Evolutionary conservation across 2,329 filamentous ascomycete species (phyloP), one percentile per base, ranked within the genome.

Genomic region (Colletotrichum sp.): DNA sequence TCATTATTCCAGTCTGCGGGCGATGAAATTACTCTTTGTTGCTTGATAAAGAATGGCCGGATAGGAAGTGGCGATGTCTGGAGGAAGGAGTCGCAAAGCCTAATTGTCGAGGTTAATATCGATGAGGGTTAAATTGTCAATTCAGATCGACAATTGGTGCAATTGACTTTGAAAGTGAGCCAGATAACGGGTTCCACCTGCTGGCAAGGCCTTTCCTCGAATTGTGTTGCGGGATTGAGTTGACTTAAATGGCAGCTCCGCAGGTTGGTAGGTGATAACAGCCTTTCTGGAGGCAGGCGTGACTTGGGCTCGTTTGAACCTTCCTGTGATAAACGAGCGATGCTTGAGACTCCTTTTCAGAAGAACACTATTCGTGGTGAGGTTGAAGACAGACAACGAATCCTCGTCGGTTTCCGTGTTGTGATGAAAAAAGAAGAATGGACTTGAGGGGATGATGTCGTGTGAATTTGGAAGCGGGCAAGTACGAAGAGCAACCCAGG

Each of bases 131-230:
- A 18, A 48, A 48, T 2, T 4, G 12, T 13, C 43, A 12, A 12
- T 10, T 48, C 7, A 6, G 10, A 9, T 48, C 18, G 3, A n/a
- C 9, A 48, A 5, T n/a, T 6, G 18, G 12, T 6, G 39, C 10
- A 48, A n/a, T 1, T n/a, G 5, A 12, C 18, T n/a, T n/a, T 10
- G 2, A 12, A 5, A 22, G 10, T 12, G 9, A 10, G 9, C 18
- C 12, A 6, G 1, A 12, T 3, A 4, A 18, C n/a, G 6, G 10
- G n/a, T n/a, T 2, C 2, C 2, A 3, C 5, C 6, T 13, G 32
- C 6, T 13, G 1, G 32, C 32, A 1, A 6, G 4, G 32, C 15
- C 5, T 13, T 6, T 34, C 4, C 15, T 34, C 4, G 6, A 13
- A 6, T 13, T 12, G 15, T 34, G 12, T 6, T 5, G 32, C 5